Conservation (phyloP, 345 rosid species). For the Linum trigynum region DNA sequence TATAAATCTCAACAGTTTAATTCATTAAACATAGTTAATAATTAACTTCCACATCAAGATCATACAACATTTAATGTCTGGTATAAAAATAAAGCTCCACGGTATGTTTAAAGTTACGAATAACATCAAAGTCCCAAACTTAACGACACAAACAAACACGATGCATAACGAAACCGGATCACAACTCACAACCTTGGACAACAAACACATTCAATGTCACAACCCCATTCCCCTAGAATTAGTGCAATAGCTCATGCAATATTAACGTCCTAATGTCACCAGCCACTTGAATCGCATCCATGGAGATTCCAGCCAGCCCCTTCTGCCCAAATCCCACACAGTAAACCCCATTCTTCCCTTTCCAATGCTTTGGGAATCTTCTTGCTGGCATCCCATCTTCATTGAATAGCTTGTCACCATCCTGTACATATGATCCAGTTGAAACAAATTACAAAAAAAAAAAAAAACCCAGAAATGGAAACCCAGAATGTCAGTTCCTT, state of each 20-base stretch:
- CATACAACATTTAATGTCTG: too few relatives aligned
- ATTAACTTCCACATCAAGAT: too few relatives aligned
- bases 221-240: too few relatives aligned
- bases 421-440: constrained; percentile 13
- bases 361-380: constrained; percentile 36
- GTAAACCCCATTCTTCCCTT: constrained; percentile 43
- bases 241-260: neutral
- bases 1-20: too few relatives aligned
- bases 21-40: too few relatives aligned
- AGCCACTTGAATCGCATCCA: constrained; percentile 40
- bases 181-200: too few relatives aligned
- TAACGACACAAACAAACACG: too few relatives aligned
- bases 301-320: constrained; percentile 38
- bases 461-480: neutral
- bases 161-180: too few relatives aligned
- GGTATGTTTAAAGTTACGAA: too few relatives aligned
- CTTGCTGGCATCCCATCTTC: constrained; percentile 33
- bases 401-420: constrained; percentile 25
- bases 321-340: constrained; percentile 37
- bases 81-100: too few relatives aligned
- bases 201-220: too few relatives aligned
- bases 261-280: constrained; percentile 18
- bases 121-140: too few relatives aligned
- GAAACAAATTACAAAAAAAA: neutral
- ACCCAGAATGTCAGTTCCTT: neutral